phyloP scores from a whole-genome alignment of 495 filamentous ascomycete genomes.

The Neurospora intermedia region DNA sequence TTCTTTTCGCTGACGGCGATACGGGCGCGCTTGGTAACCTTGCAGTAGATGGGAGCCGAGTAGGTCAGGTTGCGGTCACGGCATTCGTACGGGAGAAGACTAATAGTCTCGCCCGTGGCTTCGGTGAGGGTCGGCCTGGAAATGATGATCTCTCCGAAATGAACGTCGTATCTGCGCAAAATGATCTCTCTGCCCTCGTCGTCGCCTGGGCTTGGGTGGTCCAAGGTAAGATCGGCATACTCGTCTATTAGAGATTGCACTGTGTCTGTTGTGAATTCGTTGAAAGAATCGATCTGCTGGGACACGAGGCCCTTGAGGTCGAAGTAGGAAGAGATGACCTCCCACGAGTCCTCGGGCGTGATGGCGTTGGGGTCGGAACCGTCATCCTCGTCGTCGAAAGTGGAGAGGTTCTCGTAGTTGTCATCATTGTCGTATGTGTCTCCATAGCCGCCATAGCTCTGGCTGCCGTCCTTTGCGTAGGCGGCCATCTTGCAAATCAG shows the following conservation, averaged over 20 bases:
- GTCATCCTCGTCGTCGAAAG: constrained; percentile 57
- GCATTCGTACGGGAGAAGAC: constrained; percentile 83
- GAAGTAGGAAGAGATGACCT: constrained; percentile 93
- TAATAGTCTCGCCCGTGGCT: constrained; percentile 72
- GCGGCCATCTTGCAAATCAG: constrained; percentile 13
- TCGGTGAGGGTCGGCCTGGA: constrained; percentile 82
- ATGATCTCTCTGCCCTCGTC: constrained; percentile 63
- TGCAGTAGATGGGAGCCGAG: constrained; percentile 76
- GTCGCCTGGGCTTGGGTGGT: constrained; percentile 67
- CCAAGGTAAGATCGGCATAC: constrained; percentile 75
- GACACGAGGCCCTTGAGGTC: constrained; percentile 90
- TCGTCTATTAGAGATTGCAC: constrained; percentile 89
- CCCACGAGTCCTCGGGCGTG: constrained; percentile 93
- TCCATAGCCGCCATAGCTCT: constrained; percentile 14
- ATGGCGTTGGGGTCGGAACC: constrained; percentile 78
- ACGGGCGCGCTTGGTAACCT: constrained; percentile 67
- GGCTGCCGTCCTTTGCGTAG: constrained; percentile 11
- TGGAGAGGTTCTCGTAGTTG: constrained; percentile 49
- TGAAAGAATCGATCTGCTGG: constrained; percentile 95
- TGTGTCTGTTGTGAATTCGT: constrained; percentile 86
- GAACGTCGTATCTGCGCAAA: constrained; percentile 82
- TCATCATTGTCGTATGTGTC: constrained; percentile 33
- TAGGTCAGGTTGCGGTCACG: constrained; percentile 93
- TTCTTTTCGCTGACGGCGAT: constrained; percentile 68
- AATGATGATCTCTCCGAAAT: constrained; percentile 77